Conservation (phyloP, 2,329 filamentous ascomycete genomes). For the Ophiostoma perfectum region DNA sequence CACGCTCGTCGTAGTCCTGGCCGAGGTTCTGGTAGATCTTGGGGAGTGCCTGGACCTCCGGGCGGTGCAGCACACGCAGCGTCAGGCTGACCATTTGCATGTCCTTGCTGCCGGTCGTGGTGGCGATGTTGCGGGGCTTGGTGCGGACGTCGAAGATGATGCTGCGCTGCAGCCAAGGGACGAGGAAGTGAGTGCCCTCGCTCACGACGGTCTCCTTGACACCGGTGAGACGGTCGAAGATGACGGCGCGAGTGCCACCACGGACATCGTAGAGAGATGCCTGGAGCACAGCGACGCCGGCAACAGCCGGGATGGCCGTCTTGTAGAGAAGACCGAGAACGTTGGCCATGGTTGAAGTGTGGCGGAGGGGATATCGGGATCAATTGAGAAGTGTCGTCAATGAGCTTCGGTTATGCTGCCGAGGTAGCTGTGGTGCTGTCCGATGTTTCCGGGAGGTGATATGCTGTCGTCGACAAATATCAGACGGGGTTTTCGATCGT, state of each 20-base stretch:
- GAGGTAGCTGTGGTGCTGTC: not conserved
- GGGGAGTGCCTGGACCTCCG: constrained; percentile 79
- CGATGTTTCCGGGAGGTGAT: not conserved
- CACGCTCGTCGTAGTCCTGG: constrained; percentile 92
- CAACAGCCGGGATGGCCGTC: constrained; percentile 66
- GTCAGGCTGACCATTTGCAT: constrained; percentile 99
- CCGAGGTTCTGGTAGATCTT: constrained; percentile 82
- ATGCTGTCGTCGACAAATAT: not conserved
- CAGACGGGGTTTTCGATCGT: not conserved
- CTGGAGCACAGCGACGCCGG: constrained; percentile 63
- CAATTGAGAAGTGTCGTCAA: not conserved
- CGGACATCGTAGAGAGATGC: constrained; percentile 94
- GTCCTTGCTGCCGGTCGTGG: constrained; percentile 97
- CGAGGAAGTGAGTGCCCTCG: constrained; percentile 93
- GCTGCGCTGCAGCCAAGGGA: constrained; percentile 92
- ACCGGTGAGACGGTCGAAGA: constrained; percentile 89
- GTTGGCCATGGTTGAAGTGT: constrained; percentile 44
- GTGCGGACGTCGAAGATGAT: constrained; percentile 97
- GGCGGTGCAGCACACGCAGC: constrained; percentile 94
- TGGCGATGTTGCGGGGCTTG: constrained; percentile 94
- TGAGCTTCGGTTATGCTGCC: not conserved
- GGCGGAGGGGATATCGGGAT: not conserved
- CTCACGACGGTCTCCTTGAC: constrained; percentile 90
- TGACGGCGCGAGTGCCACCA: constrained; percentile 89
- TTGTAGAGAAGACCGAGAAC: constrained; percentile 58